Base-by-base conservation (phyloP, 2,329 filamentous ascomycete species). In the Tolypocladium endophyticum region DNA sequence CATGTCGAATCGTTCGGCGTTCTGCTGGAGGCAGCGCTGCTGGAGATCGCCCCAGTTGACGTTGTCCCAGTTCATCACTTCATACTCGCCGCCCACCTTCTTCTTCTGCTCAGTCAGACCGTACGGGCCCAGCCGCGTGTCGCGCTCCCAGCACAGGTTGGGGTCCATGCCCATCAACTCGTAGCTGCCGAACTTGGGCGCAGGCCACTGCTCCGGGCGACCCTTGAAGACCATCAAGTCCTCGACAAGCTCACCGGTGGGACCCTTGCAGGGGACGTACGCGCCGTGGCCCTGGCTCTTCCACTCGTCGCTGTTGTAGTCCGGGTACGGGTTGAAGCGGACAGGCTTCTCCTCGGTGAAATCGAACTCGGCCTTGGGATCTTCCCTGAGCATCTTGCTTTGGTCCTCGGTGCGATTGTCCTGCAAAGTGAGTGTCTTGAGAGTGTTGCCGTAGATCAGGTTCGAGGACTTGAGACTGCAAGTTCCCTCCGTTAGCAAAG, bases 21-120 rank as follows among this genome's bases (percentile, higher is more conserved):
- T 95, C 64, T 77, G 79, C 63, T 81, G 73, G 1, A 86, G 70
- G 67, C 90, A 94, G 35, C 81, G 73, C 57, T 84, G 76, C 69
- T 93, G 89, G 23, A 93, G 75, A 38, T 81, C 73, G 18, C 87
- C 87, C 90, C 90, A 94, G 63, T 84, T 80, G 38, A 91, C 81
- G 33, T 77, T 75, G 35, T 82, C 76, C 86, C 88, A 92, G 28
- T 85, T 75, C 9, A 84, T 71, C 38, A 61, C 70, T 61, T 71
- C 72, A 5, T 64, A 62, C 50, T 71, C 67, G 16, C 69, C 71
- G 62, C 70, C 72, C 4, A 78, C 73, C 58, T 80, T 77, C 58
- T 81, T 79, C 60, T 73, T 73, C 60, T 77, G 74, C 33, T 80
- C 76, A 2, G 73, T 73, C 63, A 83, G 75, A 3, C 87, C 85